Evolutionary conservation across 805 yeast species (phyloP), one percentile per base, ranked within the genome.

Genomic region (Ogataea degrootiae): DNA sequence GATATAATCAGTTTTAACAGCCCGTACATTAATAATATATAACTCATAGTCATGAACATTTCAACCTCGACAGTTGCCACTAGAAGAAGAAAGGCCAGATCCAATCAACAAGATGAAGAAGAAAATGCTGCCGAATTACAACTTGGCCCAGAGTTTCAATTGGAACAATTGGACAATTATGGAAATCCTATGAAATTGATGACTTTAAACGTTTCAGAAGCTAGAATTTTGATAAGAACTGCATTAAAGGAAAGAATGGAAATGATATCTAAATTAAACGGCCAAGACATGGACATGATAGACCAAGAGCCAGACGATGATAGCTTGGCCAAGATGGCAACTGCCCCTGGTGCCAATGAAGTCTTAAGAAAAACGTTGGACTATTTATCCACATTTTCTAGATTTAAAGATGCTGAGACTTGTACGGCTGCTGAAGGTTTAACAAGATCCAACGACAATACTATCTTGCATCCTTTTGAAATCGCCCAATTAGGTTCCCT

Each of bases 341-440:
- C 74, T 17, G 86, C 87, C 7, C 87, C 88, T 23, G 87, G 84
- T 55, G 87, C 90, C 41, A 87, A 84, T 64, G 92, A 90, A 63
- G 94, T 91, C 46, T 74, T 94, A 67, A 89, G 92, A 64, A 92
- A 94, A 67, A 88, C 98, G 1, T 77, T 92, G 64, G 94, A 89
- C 63, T 88, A 89, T 63, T 73, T 94, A 51, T 76, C 92, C 1
- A 81, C 80, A 42, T 94, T 94, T 69, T 83, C 97, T 4, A 76
- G 98, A 57, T 94, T 92, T 68, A 84, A 89, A 69, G 96, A 90
- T 65, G 85, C 89, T 37, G 91, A 91, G 52, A 89, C 97, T 0
- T 91, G 94, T 34, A 83, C 88, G 48, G 96, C 97, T 1, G 98
- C 90, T 19, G 97, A 92, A 62, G 87, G 86, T 56, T 71, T 94